Base-by-base conservation (phyloP, 202 grass and related monocot species). In the Schoenoplectus tabernaemontani region DNA sequence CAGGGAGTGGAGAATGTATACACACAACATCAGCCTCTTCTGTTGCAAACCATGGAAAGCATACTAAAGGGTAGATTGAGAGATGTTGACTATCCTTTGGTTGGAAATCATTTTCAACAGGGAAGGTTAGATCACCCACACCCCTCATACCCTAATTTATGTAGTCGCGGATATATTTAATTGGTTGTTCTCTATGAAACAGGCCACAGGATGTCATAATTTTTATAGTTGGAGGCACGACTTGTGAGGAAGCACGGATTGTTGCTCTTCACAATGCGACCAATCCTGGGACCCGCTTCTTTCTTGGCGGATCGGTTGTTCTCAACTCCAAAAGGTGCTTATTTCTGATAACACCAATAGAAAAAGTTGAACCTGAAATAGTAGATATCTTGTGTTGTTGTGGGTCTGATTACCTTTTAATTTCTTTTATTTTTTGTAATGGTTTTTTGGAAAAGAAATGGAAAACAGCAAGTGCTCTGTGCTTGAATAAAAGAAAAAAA, bases 1-100 rank as follows among this genome's bases (percentile, higher is more conserved):
- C 84, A 97, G 95, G 95, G 95, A 53, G 91, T 94, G 62, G 95
- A 98, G 83, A 98, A 98, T 46, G 91, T 98, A 30, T 98, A 98
- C 82, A 98, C 95, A 20, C 95, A 98, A 56, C 95, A 98, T 76
- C 95, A 98, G 81, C 89, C 95, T 86, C 95, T 94, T 87, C 70
- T 98, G 30, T 82, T 95, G 54, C 95, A 98, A 89, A 94, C 89
- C 7, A 94, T 98, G 95, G 95, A 98, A 87, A 86, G 89, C 59
- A 89, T 98, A 83, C 83, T 98, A 20, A 98, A 98, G 84, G 91
- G 87, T 57, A 82, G 91, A 90, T 86, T 98, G 37, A 87, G 88
- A 83, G 95, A 98, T 78, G 88, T 81, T 60, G 95, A 98, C 79
- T 98, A 98, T 87, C 95, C 95, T 78, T 88, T 94, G 83, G 75